These are phyloP conservation scores for Colletotrichum coccodes DNA, from an alignment of 2,329 filamentous ascomycete genomes.

Conservation along the genomic window DNA sequence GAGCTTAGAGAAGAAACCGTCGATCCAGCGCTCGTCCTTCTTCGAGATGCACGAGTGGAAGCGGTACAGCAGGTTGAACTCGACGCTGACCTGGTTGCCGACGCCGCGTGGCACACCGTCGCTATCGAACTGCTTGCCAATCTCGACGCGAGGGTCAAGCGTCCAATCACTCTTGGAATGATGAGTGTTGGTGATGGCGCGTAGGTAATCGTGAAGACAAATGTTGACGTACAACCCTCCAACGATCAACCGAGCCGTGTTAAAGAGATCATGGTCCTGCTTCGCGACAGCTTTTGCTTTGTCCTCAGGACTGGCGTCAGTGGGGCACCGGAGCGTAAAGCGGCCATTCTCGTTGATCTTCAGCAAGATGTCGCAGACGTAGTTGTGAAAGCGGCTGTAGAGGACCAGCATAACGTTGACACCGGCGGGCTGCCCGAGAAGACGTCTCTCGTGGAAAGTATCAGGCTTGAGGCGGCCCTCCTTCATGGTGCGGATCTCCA, in stretches of 20 bases:
- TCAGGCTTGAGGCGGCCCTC: slow-evolving; percentile 79
- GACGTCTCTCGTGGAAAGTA: slow-evolving; percentile 75
- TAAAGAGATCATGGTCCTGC: slow-evolving; percentile 82
- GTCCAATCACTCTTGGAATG: slow-evolving; percentile 68
- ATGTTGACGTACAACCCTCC: slow-evolving; percentile 84
- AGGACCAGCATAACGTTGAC: slow-evolving; percentile 75
- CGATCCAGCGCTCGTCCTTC: slow-evolving; percentile 70
- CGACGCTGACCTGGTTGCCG: slow-evolving; percentile 74
- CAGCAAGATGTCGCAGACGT: slow-evolving; percentile 81
- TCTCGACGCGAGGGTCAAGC: slow-evolving; percentile 70
- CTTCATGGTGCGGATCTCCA: slow-evolving; percentile 69
- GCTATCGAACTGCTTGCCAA: slow-evolving; percentile 56
- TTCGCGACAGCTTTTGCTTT: slow-evolving; percentile 70
- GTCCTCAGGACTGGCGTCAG: slow-evolving; percentile 43
- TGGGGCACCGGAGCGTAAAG: slow-evolving; percentile 70
- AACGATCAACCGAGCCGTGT: slow-evolving; percentile 79
- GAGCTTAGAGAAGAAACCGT: slow-evolving; percentile 60
- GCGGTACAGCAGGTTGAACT: slow-evolving; percentile 75
- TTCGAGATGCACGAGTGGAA: slow-evolving; percentile 72
- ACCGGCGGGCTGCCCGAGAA: slow-evolving; percentile 77
- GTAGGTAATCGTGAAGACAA: slow-evolving; percentile 70
- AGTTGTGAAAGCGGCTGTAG: slow-evolving; percentile 89
- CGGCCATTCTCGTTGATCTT: slow-evolving; percentile 85
- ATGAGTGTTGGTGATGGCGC: slow-evolving; percentile 70
- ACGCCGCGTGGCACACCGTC: slow-evolving; percentile 63